Percentiles rank a stretch among this genome's conserved stretches.
Conservation (phyloP, 1,139 yeast species). For the Zygosaccharomyces sapae region DNA sequence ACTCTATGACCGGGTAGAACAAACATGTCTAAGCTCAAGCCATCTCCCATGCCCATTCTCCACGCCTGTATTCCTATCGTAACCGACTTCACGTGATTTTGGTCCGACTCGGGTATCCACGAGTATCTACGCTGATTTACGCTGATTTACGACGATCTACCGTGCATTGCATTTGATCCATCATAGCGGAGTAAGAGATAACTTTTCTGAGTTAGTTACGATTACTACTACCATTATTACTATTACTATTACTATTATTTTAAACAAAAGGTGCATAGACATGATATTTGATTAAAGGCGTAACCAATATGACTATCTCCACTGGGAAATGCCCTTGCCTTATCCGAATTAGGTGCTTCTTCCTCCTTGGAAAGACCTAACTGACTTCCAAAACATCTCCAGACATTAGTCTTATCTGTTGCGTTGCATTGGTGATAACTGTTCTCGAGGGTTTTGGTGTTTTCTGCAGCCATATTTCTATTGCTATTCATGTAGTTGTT, state of each 20-base stretch:
- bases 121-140: background rate
- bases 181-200: background rate
- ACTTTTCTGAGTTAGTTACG: no score
- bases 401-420: no score
- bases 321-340: background rate
- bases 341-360: background rate
- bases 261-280: no score
- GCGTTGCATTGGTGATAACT: no score
- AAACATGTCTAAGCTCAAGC: no score
- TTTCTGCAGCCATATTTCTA: background rate
- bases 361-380: background rate
- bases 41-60: no score
- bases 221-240: no score
- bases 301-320: conserved; percentile 2
- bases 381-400: background rate
- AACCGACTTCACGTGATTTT: no score
- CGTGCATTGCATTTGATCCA: background rate
- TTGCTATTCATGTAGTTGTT: background rate
- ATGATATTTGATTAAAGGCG: no score
- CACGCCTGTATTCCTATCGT: no score
- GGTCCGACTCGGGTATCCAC: background rate
- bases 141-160: background rate
- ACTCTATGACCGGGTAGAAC: background rate
- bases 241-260: no score
- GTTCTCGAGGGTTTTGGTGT: no score